Conservation (phyloP, 768 basidiomycete genomes). For the Neoboletus brunneissimus region DNA sequence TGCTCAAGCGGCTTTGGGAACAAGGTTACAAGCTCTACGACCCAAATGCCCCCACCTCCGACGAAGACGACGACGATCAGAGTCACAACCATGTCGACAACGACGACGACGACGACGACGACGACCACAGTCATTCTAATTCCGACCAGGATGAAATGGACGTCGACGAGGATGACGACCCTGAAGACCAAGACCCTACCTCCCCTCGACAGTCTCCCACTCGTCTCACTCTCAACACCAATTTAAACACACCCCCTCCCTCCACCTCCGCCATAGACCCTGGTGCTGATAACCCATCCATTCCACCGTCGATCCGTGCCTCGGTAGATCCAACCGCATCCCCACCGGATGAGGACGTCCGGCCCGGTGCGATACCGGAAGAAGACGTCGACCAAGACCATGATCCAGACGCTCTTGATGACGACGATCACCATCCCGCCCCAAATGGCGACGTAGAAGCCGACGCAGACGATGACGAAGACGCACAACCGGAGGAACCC, state of each 20-base stretch:
- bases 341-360: constrained; percentile 15
- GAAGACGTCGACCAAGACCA: constrained; percentile 28
- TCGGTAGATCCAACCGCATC: constrained; percentile 22
- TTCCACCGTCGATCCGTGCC: constrained; percentile 19
- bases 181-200: constrained; percentile 24
- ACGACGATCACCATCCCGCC: constrained; percentile 21
- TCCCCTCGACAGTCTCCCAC: constrained; percentile 23
- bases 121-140: constrained; percentile 2
- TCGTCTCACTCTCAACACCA: constrained; percentile 20
- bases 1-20: constrained; percentile 16
- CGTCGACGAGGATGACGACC: constrained; percentile 34
- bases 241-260: constrained; percentile 8
- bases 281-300: constrained; percentile 17
- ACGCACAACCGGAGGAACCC: constrained; percentile 26
- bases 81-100: background rate
- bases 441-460: constrained; percentile 18
- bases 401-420: constrained; percentile 19
- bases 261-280: constrained; percentile 19
- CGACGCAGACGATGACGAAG: constrained; percentile 36
- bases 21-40: constrained; percentile 18
- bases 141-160: constrained; percentile 28
- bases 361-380: constrained; percentile 21
- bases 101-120: constrained; percentile 9
- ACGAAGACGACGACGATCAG: constrained; percentile 16
- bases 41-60: constrained; percentile 17